Evolutionary conservation across 192 early-diverging fungal genomes (phyloP).

Genomic region (Rhizophagus clarus): DNA sequence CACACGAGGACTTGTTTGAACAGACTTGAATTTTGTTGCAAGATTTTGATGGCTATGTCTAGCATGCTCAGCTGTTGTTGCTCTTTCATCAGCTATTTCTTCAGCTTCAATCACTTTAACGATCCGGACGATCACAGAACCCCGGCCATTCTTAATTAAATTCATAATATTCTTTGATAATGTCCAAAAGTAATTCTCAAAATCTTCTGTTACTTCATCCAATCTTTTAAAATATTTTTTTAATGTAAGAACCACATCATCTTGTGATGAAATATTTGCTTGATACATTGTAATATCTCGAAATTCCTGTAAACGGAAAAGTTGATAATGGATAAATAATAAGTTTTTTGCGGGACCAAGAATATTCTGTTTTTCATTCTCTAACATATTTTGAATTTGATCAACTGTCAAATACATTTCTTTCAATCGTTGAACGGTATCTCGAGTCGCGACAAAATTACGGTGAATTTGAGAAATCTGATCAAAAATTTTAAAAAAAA

Average conservation of each 20-base stretch:
- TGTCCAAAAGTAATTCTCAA: constrained; percentile 87
- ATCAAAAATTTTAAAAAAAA: background rate
- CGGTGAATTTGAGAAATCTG: constrained; percentile 91
- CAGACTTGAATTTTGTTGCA: constrained; percentile 43
- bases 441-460: constrained; percentile 91
- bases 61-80: constrained; percentile 49
- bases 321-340: constrained; percentile 83
- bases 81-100: constrained; percentile 85
- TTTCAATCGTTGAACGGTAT: constrained; percentile 85
- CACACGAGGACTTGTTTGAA: constrained; percentile 47
- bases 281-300: constrained; percentile 82
- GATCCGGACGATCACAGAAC: constrained; percentile 79
- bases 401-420: constrained; percentile 82
- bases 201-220: constrained; percentile 78
- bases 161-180: constrained; percentile 79
- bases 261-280: constrained; percentile 60
- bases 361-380: constrained; percentile 63
- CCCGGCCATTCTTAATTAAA: constrained; percentile 69
- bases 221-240: constrained; percentile 84
- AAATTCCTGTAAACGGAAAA: constrained; percentile 88
- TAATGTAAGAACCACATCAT: constrained; percentile 84
- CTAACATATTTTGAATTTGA: constrained; percentile 68
- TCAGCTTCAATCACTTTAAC: constrained; percentile 96
- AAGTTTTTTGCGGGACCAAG: constrained; percentile 77
- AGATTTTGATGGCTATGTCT: constrained; percentile 51